These are phyloP conservation scores for Begonia loranthoides DNA, from an alignment of 306 rosid species.

Conservation along the genomic window DNA sequence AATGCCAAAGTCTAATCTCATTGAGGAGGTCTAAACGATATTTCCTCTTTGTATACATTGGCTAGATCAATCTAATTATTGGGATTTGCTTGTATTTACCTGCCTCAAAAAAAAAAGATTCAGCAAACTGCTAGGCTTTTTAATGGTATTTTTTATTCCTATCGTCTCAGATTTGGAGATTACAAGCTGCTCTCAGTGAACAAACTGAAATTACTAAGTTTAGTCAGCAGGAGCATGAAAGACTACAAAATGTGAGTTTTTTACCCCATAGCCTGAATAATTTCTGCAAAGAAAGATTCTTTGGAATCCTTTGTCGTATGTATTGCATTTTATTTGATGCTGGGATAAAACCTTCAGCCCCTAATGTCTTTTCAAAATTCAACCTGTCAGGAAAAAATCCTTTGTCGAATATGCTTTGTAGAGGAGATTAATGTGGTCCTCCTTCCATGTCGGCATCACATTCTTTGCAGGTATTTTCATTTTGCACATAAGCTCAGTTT, in stretches of 20 bases:
- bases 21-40: slow-evolving; percentile 53
- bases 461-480: slow-evolving; percentile 54
- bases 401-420: slow-evolving; percentile 82
- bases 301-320: not conserved
- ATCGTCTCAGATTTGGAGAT: slow-evolving; percentile 62
- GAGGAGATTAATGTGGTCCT: slow-evolving; percentile 65
- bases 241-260: slow-evolving; percentile 58
- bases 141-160: slow-evolving; percentile 10
- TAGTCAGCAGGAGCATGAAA: slow-evolving; percentile 73
- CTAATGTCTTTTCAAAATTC: not conserved
- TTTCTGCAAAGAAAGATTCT: too few species aligned
- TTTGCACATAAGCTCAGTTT: not conserved
- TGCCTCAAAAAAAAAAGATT: not conserved
- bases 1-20: slow-evolving; percentile 79
- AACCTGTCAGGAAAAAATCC: slow-evolving; percentile 64
- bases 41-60: not conserved
- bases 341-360: not conserved
- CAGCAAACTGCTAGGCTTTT: not conserved
- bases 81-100: not conserved
- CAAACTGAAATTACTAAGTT: slow-evolving; percentile 67
- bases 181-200: slow-evolving; percentile 80
- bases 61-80: not conserved
- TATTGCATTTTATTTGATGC: not conserved
- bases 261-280: too few species aligned
- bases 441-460: slow-evolving; percentile 85